Conservation (phyloP, 2,329 filamentous ascomycete species). For the Lachnellula hyalina region DNA sequence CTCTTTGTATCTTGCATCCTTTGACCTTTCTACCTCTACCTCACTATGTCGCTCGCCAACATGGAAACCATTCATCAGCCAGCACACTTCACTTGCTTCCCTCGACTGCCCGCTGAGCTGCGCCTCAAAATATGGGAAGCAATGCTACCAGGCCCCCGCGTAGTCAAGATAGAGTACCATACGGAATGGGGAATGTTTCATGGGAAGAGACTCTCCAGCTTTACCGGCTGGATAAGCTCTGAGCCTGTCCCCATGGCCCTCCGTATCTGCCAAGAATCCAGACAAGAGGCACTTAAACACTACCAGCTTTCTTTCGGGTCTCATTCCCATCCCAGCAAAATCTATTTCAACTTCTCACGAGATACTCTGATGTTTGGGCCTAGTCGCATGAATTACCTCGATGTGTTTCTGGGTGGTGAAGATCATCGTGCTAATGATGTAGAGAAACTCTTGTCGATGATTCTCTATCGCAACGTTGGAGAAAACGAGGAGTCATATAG, state of each 20-base stretch:
- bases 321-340: conserved; percentile 3
- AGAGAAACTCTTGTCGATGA: conserved; percentile 16
- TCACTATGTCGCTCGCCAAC: background rate
- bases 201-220: background rate
- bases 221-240: conserved; percentile 7
- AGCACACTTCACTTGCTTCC: conserved; percentile 18
- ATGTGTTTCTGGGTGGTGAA: conserved; percentile 16
- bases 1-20: too few relatives aligned
- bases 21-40: too few relatives aligned
- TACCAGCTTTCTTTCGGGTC: conserved; percentile 15
- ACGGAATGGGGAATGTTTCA: background rate
- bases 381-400: conserved; percentile 10
- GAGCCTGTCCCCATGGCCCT: conserved; percentile 14
- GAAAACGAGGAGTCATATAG: conserved; percentile 13
- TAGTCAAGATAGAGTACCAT: conserved; percentile 6
- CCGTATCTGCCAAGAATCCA: conserved; percentile 19
- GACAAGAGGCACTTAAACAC: conserved; percentile 13
- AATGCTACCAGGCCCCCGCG: conserved; percentile 10
- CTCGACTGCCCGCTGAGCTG: conserved; percentile 19
- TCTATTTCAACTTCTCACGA: conserved; percentile 20
- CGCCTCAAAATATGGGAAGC: conserved; percentile 24
- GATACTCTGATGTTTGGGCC: conserved; percentile 16
- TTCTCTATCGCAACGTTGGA: conserved; percentile 12
- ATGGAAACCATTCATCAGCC: background rate
- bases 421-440: conserved; percentile 10